phyloP scores from a whole-genome alignment of 257 asterid genomes.

The Linaria vulgaris region DNA sequence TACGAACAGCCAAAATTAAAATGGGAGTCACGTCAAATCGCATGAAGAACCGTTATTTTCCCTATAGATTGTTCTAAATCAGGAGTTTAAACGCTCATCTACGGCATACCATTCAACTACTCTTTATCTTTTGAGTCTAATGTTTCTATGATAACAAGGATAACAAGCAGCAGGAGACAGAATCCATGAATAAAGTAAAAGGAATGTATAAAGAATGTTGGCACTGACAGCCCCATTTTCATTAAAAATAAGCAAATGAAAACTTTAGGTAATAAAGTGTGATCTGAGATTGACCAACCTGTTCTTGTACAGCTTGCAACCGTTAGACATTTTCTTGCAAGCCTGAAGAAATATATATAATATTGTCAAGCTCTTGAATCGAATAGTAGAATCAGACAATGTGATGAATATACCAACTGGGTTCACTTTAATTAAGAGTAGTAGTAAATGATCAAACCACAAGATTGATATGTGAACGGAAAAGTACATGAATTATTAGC shows the following conservation, averaged over 20 bases:
- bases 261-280: slow-evolving; percentile 17
- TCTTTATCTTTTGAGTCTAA: too few species aligned
- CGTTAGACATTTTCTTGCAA: slow-evolving; percentile 70
- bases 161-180: too few species aligned
- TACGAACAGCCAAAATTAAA: slow-evolving; percentile 18
- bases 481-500: too few species aligned
- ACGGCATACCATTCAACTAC: too few species aligned
- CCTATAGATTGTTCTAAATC: background rate
- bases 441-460: slow-evolving; percentile 11
- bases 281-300: slow-evolving; percentile 45
- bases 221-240: too few species aligned
- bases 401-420: background rate
- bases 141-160: too few species aligned
- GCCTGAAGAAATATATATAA: slow-evolving; percentile 51
- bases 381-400: background rate
- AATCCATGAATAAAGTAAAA: too few species aligned
- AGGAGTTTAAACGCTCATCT: too few species aligned
- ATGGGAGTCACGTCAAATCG: background rate
- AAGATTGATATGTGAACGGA: too few species aligned
- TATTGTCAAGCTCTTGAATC: slow-evolving; percentile 16
- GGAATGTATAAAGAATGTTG: too few species aligned
- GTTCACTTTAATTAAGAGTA: slow-evolving; percentile 11
- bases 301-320: slow-evolving; percentile 84
- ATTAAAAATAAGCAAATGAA: too few species aligned
- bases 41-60: too few species aligned